Base-by-base conservation (phyloP, 805 yeast genomes). In the Saccharomycopsis javanensis region DNA sequence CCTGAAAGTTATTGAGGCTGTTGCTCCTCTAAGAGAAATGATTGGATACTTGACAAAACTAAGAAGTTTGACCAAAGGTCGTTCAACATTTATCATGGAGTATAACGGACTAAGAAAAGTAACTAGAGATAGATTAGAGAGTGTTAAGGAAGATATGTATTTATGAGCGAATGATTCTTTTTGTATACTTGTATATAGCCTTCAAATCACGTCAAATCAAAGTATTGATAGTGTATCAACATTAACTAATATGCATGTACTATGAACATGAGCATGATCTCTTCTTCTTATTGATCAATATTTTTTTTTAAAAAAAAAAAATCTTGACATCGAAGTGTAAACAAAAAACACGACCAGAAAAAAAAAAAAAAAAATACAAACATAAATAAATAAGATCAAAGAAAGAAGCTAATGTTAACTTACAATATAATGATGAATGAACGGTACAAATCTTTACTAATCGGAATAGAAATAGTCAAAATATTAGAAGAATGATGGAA, bases 21-120 rank as follows among this genome's bases (percentile, higher is more conserved):
- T 78, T 54, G 91, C 90, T 0, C 97, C 99, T 3, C 73, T 94
- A 66, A 78, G 84, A 60, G 95, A 86, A 60, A 90, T 94, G 96
- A 79, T 90, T 52, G 96, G 97, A 0, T 94, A 94, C 68, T 75
- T 89, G 58, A 81, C 83, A 10, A 80, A 79, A 60, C 72, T 94
- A 51, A 72, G 98, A 64, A 84, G 94, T 37, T 72, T 90, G 63
- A 91, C 97, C 0, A 90, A 89, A 66, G 99, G 99, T 1, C 76
- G 96, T 48, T 96, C 91, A 1, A 79, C 82, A 1, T 90, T 87
- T 68, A 81, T 82, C 59, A 88, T 92, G 96, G 77, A 79, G 13
- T 86, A 84, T 62, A 69, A 75, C 42, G 87, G 89, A 2, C 89
- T 89, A 86, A 81, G 82, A 62, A 72, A 82, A 54, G 86, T 85